Conservation (phyloP, 2,329 filamentous ascomycete genomes). For the Claviceps citrina region DNA sequence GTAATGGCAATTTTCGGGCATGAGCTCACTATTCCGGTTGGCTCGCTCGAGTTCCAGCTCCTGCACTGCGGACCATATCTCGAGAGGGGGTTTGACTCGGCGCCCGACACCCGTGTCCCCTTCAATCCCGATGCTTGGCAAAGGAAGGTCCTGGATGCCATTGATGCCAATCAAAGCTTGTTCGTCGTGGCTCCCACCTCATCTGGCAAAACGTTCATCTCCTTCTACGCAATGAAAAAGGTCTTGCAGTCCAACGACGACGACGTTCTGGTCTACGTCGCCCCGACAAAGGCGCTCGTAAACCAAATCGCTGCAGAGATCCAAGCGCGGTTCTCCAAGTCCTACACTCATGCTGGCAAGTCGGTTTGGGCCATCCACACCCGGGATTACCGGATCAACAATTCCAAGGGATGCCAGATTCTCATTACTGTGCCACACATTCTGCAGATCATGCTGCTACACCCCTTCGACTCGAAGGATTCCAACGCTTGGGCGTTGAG, state of each 20-base stretch:
- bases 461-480: constrained; percentile 45
- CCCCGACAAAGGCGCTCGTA: constrained; percentile 66
- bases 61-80: constrained; percentile 45
- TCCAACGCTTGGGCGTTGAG: constrained; percentile 43
- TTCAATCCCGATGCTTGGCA: constrained; percentile 71
- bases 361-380: constrained; percentile 71
- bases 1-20: neutral
- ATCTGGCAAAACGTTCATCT: constrained; percentile 71
- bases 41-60: constrained; percentile 18
- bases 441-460: constrained; percentile 61
- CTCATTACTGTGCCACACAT: constrained; percentile 66
- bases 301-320: constrained; percentile 74
- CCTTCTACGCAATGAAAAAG: constrained; percentile 71
- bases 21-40: neutral
- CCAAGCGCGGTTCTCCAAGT: constrained; percentile 58
- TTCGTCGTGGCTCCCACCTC: constrained; percentile 67
- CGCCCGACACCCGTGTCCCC: constrained; percentile 48
- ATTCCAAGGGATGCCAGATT: constrained; percentile 55
- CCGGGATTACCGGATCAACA: constrained; percentile 60
- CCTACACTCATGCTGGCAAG: constrained; percentile 41
- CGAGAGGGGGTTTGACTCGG: constrained; percentile 57
- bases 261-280: constrained; percentile 61
- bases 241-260: constrained; percentile 53
- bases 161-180: constrained; percentile 54
- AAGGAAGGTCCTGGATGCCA: constrained; percentile 53